Evolutionary conservation across 805 yeast genomes (phyloP), one percentile per base, ranked within the genome.

Genomic region (Cyberlindnera mississippiensis): DNA sequence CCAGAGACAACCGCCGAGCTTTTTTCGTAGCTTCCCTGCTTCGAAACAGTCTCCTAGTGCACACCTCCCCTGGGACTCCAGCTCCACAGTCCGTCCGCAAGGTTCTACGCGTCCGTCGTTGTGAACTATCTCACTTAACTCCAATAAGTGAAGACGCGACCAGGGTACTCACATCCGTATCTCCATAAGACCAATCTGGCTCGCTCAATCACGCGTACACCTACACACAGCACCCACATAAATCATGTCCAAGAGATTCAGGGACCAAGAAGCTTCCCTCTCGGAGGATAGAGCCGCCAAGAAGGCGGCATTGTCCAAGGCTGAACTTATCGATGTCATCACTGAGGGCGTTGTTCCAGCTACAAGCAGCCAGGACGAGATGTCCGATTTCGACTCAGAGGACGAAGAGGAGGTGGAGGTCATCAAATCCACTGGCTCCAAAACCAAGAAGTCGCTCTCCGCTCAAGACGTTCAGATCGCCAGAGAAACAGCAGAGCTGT

Each of bases 391-490:
- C 1, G 33, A 22, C 14, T 38, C 35, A 18, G 48, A 51, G 12
- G 63, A 57, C 10, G 64, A 52, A 15, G 57, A 53, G 15, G 66
- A 55, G 10, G 66, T 58, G 4, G 63, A 51, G 6, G 64, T 54
- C 7, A 42, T 36, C 8, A 28, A 35, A 18, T 14, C 28, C 8
- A 33, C 33, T 8, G 33, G 30, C 9, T 51, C 24, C 38, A 40
- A 62, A 38, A 68, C 69, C 49, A 35, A 40, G 13, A 18, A 15
- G 14, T 39, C 30, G 9, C 55, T 79, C 18, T 67, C 85, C 0
- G 80, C 93, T 0, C 90, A 87, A 52, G 96, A 93, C 44, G 80
- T 91, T 35, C 96, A 91, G 55, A 75, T 85, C 3, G 96, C 96
- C 1, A 75, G 96, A 54, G 97, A 90, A 61, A 86, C 97, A 1